Evolutionary conservation across 2,329 filamentous ascomycete species (phyloP).

Genomic region (Hymenoscyphus albidus): DNA sequence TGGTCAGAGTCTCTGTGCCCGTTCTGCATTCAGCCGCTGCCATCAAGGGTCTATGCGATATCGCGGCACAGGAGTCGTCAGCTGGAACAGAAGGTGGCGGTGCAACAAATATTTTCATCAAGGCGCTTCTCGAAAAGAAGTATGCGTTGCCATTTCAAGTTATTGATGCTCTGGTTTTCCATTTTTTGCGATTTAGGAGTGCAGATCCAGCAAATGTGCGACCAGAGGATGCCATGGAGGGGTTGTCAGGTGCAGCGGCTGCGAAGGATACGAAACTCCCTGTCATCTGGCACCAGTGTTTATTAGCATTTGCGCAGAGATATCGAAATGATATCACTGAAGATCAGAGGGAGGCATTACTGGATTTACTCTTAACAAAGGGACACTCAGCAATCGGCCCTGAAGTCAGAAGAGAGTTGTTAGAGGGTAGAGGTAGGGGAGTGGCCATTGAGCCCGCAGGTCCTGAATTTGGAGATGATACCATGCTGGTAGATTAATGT

Average conservation of each 20-base stretch:
- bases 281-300: conserved; percentile 92
- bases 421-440: conserved; percentile 83
- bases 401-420: conserved; percentile 81
- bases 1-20: conserved; percentile 80
- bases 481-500: conserved; percentile 66
- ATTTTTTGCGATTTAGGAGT: conserved; percentile 85
- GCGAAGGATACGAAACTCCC: conserved; percentile 67
- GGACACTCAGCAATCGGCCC: conserved; percentile 87
- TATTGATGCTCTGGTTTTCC: conserved; percentile 90
- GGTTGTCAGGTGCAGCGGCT: conserved; percentile 39
- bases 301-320: conserved; percentile 87
- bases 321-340: conserved; percentile 97
- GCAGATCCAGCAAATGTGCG: conserved; percentile 57
- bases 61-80: conserved; percentile 84
- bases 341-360: conserved; percentile 83
- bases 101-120: conserved; percentile 93
- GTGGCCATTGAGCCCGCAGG: conserved; percentile 60
- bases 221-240: conserved; percentile 50
- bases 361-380: conserved; percentile 80
- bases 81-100: conserved; percentile 81
- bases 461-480: conserved; percentile 70
- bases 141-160: conserved; percentile 95
- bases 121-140: conserved; percentile 89
- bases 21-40: conserved; percentile 91
- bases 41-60: conserved; percentile 87